A percentile compares a stretch with the other conserved stretches of the same genome.
Evolutionary conservation across 2,329 filamentous ascomycete genomes (phyloP).

Genomic region (Talaromyces sp.): DNA sequence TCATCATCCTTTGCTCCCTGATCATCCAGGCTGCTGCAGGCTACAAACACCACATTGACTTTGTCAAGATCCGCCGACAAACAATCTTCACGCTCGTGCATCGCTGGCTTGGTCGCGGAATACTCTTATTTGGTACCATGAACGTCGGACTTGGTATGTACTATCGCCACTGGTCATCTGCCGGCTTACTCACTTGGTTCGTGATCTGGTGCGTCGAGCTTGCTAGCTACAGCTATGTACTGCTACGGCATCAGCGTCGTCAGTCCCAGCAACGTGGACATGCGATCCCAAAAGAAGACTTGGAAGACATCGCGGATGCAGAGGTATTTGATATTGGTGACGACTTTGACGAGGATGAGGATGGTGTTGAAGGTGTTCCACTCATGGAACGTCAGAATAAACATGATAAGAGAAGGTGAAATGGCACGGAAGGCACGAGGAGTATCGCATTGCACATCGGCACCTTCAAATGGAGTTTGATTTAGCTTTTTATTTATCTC

Average conservation of each 20-base stretch:
- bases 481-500: background rate
- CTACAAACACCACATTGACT: slow-evolving; percentile 20
- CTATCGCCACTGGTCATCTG: slow-evolving; percentile 14
- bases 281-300: slow-evolving; percentile 7
- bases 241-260: slow-evolving; percentile 12
- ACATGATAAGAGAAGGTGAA: background rate
- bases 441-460: background rate
- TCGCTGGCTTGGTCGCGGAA: slow-evolving; percentile 17
- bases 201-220: slow-evolving; percentile 15
- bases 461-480: background rate
- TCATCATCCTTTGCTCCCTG: slow-evolving; percentile 12
- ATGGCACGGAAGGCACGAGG: background rate
- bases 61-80: slow-evolving; percentile 18
- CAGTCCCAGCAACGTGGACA: slow-evolving; percentile 10
- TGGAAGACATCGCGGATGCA: slow-evolving; percentile 7
- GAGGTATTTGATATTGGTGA: slow-evolving; percentile 17
- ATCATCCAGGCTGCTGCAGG: slow-evolving; percentile 17
- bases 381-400: slow-evolving; percentile 17
- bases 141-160: slow-evolving; percentile 20
- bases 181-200: slow-evolving; percentile 17
- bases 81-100: slow-evolving; percentile 17
- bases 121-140: slow-evolving; percentile 17
- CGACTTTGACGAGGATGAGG: slow-evolving; percentile 15
- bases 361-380: slow-evolving; percentile 16
- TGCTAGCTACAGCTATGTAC: slow-evolving; percentile 13